Percentiles rank a stretch among this genome's conserved stretches.
Conservation (phyloP, 306 rosid genomes). For the Medicago lupulina region DNA sequence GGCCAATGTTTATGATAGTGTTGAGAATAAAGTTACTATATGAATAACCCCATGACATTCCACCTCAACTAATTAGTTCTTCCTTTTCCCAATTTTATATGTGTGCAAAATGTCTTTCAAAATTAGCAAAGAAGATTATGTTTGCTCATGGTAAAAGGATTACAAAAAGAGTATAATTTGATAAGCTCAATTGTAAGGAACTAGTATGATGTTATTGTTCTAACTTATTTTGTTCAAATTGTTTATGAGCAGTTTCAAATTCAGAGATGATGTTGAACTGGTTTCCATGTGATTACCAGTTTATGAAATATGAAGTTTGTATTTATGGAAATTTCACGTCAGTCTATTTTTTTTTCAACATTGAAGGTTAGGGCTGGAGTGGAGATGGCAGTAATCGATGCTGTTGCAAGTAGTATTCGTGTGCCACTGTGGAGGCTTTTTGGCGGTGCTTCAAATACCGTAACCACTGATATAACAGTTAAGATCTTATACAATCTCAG, state of each 20-base stretch:
- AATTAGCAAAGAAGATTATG: not conserved
- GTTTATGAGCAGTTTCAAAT: not conserved
- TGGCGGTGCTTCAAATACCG: constrained; percentile 83
- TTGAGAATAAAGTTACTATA: not conserved
- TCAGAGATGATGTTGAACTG: not conserved
- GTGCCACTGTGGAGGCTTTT: constrained; percentile 92
- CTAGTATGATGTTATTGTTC: not conserved
- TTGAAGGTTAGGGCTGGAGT: constrained; percentile 97
- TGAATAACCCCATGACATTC: not conserved
- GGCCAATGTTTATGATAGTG: not conserved
- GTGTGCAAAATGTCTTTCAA: not conserved
- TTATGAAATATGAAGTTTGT: constrained; percentile 2
- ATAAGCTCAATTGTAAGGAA: not conserved
- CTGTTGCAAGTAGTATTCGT: constrained; percentile 78
- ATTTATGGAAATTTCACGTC: not conserved
- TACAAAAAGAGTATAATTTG: not conserved
- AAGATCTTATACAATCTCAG: constrained; percentile 44
- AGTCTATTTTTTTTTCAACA: constrained; percentile 16
- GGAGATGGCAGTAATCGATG: constrained; percentile 94
- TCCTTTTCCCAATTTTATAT: not conserved
- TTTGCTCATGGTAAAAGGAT: not conserved
- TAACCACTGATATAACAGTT: constrained; percentile 90
- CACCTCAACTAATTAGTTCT: not conserved
- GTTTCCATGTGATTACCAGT: not conserved
- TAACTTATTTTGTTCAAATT: not conserved